Evolutionary conservation across 2,329 filamentous ascomycete species (phyloP).

Genomic region (Aspergillus sp.): DNA sequence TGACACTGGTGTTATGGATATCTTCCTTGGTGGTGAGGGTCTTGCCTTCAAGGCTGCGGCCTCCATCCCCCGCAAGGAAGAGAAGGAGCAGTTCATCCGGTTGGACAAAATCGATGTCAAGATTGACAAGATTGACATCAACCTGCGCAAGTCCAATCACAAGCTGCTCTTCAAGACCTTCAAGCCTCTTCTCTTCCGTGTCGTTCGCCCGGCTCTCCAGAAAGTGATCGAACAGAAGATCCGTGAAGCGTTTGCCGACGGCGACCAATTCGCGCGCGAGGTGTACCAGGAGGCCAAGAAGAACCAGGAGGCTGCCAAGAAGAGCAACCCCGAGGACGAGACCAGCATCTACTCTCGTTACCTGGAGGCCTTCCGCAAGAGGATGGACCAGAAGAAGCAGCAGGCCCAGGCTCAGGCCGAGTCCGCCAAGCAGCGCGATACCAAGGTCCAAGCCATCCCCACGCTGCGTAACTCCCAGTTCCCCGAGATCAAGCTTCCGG

Average conservation of each 20-base stretch:
- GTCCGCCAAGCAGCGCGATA: slow-evolving; percentile 46
- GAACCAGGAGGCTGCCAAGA: slow-evolving; percentile 56
- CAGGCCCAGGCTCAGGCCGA: slow-evolving; percentile 47
- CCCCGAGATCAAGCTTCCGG: slow-evolving; percentile 75
- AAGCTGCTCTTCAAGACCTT: slow-evolving; percentile 79
- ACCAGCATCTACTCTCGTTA: slow-evolving; percentile 86
- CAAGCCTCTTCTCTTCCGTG: slow-evolving; percentile 78
- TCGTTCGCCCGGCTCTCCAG: slow-evolving; percentile 73
- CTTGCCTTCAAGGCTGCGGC: slow-evolving; percentile 88
- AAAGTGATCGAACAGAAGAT: slow-evolving; percentile 86
- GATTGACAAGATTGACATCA: slow-evolving; percentile 74
- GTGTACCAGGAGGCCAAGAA: slow-evolving; percentile 77
- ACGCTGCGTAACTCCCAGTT: slow-evolving; percentile 89
- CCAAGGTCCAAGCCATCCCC: slow-evolving; percentile 72
- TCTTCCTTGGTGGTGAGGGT: slow-evolving; percentile 77
- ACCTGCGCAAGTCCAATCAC: slow-evolving; percentile 89
- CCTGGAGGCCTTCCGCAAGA: slow-evolving; percentile 63
- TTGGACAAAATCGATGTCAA: slow-evolving; percentile 79
- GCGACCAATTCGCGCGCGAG: slow-evolving; percentile 64
- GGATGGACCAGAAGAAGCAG: slow-evolving; percentile 66
- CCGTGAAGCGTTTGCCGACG: slow-evolving; percentile 67
- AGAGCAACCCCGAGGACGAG: slow-evolving; percentile 58
- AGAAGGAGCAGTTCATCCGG: slow-evolving; percentile 84
- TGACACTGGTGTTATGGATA: slow-evolving; percentile 80
- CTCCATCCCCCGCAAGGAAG: slow-evolving; percentile 67